Evolutionary conservation across 106 monocot species (phyloP).

Genomic region (Triglochin maritima): DNA sequence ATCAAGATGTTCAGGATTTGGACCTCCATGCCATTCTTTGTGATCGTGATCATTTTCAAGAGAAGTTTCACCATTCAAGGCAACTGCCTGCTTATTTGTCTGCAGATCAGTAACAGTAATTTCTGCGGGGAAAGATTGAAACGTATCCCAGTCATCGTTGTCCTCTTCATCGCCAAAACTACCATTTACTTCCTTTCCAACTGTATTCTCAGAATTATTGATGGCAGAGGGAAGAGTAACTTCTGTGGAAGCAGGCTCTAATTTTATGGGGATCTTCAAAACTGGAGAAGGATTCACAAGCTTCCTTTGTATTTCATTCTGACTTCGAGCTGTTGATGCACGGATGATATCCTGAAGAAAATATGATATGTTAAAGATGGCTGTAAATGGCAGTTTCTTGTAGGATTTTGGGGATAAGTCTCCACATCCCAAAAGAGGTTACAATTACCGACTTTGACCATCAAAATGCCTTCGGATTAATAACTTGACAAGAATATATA

Average conservation of each 20-base stretch:
- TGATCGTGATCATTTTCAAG: not conserved
- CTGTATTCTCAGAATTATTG: not conserved
- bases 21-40: not conserved
- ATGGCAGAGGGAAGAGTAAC: constrained; percentile 4
- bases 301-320: constrained; percentile 16
- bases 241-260: constrained; percentile 11
- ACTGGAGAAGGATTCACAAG: constrained; percentile 4
- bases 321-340: constrained; percentile 39
- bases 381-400: no score
- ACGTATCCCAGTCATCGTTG: constrained; percentile 93
- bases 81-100: not conserved
- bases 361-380: no score
- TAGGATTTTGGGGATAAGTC: no score
- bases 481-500: no score
- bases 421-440: no score
- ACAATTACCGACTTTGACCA: no score
- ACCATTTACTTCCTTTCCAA: not conserved
- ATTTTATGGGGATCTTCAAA: constrained; percentile 16
- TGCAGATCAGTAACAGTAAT: constrained; percentile 1
- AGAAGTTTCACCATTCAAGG: not conserved
- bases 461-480: no score
- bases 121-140: constrained; percentile 69
- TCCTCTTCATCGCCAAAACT: constrained; percentile 23
- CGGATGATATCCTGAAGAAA: constrained; percentile 77
- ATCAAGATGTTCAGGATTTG: not conserved